Base-by-base conservation (phyloP, 495 filamentous ascomycete species). In the Peziza echinospora region DNA sequence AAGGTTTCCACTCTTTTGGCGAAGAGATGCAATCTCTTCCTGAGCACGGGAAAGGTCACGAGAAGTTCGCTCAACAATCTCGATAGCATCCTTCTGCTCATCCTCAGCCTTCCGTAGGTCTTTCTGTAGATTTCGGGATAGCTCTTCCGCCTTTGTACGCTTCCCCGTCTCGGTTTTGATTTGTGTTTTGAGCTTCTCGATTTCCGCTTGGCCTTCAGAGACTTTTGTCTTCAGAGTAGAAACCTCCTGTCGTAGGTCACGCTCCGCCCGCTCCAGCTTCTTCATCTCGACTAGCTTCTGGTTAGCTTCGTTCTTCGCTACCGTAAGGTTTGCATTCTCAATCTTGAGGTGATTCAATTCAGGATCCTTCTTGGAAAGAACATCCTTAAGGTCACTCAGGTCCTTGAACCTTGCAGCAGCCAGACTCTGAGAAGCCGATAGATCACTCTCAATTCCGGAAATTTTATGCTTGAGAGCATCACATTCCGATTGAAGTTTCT, bases 341-440 rank as follows among this genome's bases (percentile, higher is more conserved):
- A 72, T 71, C 7, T 82, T 73, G 7, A 94, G 63, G 16, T 67
- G 72, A 51, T 71, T 73, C 17, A 96, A 67, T 60, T 97, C 89
- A 1, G 85, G 82, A 51, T 94, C 84, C 8, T 78, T 66, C 55
- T 86, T 92, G 45, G 87, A 78, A 8, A 93, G 64, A 7, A 82
- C 71, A 26, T 82, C 76, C 24, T 77, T 66, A 40, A 89, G 62
- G 28, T 92, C 82, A 0, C 77, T 80, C 2, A 93, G 63, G 47
- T 93, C 85, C 56, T 86, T 92, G 64, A 84, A 96, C 7, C 91
- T 71, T 23, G 73, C 74, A 41, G 84, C 73, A 1, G 89, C 84
- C 17, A 96, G 66, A 58, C 91, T 76, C 54, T 94, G 71, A 0
- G 84, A 79, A 7, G 85, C 87, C 1, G 77, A 79, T 11, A 94